Evolutionary conservation across 2,329 filamentous ascomycete species (phyloP).

Genomic region (Bertia moriformis): DNA sequence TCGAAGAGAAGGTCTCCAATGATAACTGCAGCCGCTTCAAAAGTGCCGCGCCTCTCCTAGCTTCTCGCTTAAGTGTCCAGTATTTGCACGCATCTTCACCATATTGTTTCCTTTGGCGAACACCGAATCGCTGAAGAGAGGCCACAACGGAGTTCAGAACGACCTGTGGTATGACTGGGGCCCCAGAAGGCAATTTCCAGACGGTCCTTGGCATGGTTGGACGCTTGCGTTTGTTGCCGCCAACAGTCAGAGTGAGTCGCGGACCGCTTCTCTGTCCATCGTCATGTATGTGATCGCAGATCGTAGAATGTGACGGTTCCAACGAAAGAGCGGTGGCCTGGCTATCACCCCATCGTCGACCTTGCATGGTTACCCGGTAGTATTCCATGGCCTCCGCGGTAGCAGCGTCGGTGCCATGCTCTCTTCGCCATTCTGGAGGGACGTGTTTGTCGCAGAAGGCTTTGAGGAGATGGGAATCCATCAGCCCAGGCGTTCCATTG

Average conservation of each 20-base stretch:
- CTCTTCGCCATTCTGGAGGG: slow-evolving; percentile 71
- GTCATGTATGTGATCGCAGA: not conserved
- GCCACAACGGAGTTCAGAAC: slow-evolving; percentile 77
- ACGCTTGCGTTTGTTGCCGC: slow-evolving; percentile 62
- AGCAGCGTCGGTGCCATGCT: slow-evolving; percentile 69
- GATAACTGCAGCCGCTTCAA: slow-evolving; percentile 87
- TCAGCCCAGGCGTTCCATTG: slow-evolving; percentile 62
- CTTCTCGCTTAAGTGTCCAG: slow-evolving; percentile 93
- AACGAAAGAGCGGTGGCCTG: slow-evolving; percentile 70
- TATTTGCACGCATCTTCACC: slow-evolving; percentile 88
- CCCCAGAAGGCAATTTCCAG: slow-evolving; percentile 89
- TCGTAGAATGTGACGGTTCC: slow-evolving; percentile 46
- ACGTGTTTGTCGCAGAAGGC: slow-evolving; percentile 95
- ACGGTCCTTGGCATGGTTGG: slow-evolving; percentile 50
- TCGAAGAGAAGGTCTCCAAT: slow-evolving; percentile 90
- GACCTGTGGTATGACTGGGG: slow-evolving; percentile 80
- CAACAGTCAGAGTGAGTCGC: slow-evolving; percentile 34
- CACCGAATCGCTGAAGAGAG: slow-evolving; percentile 66
- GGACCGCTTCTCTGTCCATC: slow-evolving; percentile 10
- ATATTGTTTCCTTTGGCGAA: slow-evolving; percentile 78
- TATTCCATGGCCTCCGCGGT: slow-evolving; percentile 74
- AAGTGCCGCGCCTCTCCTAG: slow-evolving; percentile 75
- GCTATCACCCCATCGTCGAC: slow-evolving; percentile 81
- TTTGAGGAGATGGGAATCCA: slow-evolving; percentile 72
- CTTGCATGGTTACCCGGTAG: slow-evolving; percentile 79